These are phyloP conservation scores for Suillus spraguei DNA, from an alignment of 768 basidiomycete species.

Conservation along the genomic window DNA sequence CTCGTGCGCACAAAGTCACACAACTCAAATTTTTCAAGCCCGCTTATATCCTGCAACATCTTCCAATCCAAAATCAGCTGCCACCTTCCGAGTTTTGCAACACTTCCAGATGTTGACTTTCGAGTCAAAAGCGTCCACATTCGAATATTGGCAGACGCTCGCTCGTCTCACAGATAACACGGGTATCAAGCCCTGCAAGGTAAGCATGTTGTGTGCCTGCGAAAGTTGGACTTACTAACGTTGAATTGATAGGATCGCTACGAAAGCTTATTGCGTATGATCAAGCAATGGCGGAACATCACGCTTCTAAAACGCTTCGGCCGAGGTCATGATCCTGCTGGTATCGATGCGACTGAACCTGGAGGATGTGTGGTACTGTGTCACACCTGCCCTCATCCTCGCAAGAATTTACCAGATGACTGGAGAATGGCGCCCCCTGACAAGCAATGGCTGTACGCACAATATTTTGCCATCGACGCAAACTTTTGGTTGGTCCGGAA, in stretches of 20 bases:
- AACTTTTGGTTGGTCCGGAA: slow-evolving; percentile 28
- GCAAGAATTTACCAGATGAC: slow-evolving; percentile 11
- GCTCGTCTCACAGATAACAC: slow-evolving; percentile 30
- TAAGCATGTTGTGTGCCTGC: neutral
- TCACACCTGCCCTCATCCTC: slow-evolving; percentile 8
- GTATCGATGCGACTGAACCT: neutral
- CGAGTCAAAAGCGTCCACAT: neutral
- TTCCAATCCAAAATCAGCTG: slow-evolving; percentile 25
- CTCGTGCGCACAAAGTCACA: slow-evolving; percentile 13
- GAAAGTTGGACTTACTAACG: neutral
- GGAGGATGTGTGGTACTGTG: neutral
- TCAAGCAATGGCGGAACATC: neutral
- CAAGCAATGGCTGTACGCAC: too few species aligned
- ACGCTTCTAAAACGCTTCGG: neutral
- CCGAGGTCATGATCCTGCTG: slow-evolving; percentile 1
- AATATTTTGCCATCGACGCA: slow-evolving; percentile 28
- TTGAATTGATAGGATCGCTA: neutral
- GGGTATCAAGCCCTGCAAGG: slow-evolving; percentile 18
- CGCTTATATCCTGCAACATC: slow-evolving; percentile 35
- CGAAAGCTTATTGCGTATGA: neutral
- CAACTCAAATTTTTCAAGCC: slow-evolving; percentile 20
- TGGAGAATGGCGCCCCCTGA: slow-evolving; percentile 12
- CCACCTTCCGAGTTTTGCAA: neutral
- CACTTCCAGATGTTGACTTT: neutral
- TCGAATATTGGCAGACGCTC: neutral